Percentiles rank a stretch among this genome's conserved stretches.
These are phyloP conservation scores for Erythrobasidium hasegawianum DNA, from an alignment of 1,284 basidiomycete genomes.

Conservation along the genomic window DNA sequence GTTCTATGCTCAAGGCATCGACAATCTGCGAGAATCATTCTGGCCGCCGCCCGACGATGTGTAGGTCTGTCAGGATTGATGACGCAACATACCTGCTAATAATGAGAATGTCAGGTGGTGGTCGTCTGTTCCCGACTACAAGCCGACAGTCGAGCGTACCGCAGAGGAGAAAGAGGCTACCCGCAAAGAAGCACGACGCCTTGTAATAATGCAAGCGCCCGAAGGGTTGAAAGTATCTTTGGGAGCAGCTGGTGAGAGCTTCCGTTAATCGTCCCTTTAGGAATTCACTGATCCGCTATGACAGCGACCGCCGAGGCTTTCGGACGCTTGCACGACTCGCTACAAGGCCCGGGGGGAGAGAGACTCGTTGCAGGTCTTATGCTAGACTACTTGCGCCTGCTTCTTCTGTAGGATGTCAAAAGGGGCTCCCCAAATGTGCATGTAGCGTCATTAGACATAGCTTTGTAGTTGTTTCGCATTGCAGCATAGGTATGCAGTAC, in stretches of 20 bases:
- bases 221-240: constrained; percentile 36
- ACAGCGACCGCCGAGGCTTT: constrained; percentile 35
- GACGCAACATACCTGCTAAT: no score
- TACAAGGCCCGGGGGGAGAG: constrained; percentile 29
- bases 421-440: no score
- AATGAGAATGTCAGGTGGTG: constrained; percentile 36
- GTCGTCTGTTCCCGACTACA: constrained; percentile 9
- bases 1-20: constrained; percentile 43
- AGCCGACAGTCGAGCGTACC: constrained; percentile 21
- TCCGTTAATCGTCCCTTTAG: no score
- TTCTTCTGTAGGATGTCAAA: no score
- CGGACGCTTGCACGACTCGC: constrained; percentile 27
- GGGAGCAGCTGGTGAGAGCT: constrained; percentile 22
- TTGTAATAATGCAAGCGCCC: constrained; percentile 46
- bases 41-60: constrained; percentile 43
- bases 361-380: constrained; percentile 19
- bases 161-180: constrained; percentile 41
- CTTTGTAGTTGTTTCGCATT: no score
- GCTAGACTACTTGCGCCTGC: constrained; percentile 31
- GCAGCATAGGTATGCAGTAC: no score
- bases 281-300: background rate
- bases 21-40: constrained; percentile 41
- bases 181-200: constrained; percentile 41
- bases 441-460: no score
- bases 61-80: no score